Evolutionary conservation across 1,284 basidiomycete species (phyloP).

Genomic region (Agaricales sp.): DNA sequence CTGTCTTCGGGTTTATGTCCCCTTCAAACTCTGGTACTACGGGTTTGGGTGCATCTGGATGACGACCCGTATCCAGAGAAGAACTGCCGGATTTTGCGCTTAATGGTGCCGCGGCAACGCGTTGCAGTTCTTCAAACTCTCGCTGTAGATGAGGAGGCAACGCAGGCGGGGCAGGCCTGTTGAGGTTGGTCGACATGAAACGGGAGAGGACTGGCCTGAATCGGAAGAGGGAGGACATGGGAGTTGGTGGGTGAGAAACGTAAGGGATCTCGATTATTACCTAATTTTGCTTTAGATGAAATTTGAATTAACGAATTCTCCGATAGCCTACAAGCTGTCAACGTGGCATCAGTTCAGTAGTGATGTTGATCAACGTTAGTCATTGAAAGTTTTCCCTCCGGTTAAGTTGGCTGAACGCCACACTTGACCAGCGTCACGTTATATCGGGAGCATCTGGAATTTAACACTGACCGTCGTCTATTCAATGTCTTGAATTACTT

Average conservation of each 20-base stretch:
- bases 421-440: too few relatives aligned
- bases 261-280: neutral
- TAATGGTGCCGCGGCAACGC: slow-evolving; percentile 42
- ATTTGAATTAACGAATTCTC: too few relatives aligned
- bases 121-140: slow-evolving; percentile 68
- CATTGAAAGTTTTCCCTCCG: too few relatives aligned
- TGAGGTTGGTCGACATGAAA: slow-evolving; percentile 24
- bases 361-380: too few relatives aligned
- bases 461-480: too few relatives aligned
- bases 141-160: slow-evolving; percentile 62
- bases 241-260: neutral
- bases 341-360: too few relatives aligned
- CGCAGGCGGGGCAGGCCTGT: slow-evolving; percentile 55
- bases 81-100: slow-evolving; percentile 14
- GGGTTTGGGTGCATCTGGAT: slow-evolving; percentile 59
- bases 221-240: neutral
- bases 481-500: too few relatives aligned
- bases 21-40: slow-evolving; percentile 59
- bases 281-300: too few relatives aligned
- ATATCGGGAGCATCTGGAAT: too few relatives aligned
- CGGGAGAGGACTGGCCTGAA: slow-evolving; percentile 9
- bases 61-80: slow-evolving; percentile 31
- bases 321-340: too few relatives aligned
- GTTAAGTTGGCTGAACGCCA: too few relatives aligned
- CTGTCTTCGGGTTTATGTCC: slow-evolving; percentile 63